Evolutionary conservation across 495 filamentous ascomycete genomes (phyloP).

Genomic region (Aspergillus carlsbadensis): DNA sequence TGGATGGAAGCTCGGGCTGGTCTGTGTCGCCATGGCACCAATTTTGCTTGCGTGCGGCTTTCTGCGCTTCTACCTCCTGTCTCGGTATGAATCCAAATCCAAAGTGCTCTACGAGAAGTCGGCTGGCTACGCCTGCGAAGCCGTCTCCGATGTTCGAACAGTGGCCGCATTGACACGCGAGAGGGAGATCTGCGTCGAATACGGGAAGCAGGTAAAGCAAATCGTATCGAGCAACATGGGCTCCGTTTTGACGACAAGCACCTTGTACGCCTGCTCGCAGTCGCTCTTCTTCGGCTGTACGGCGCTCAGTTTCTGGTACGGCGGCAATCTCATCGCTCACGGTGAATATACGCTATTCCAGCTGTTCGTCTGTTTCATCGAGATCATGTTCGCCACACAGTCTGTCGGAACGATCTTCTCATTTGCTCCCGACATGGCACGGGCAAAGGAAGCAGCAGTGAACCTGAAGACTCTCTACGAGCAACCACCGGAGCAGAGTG

Average conservation of each 20-base stretch:
- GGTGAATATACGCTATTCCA: conserved; percentile 69
- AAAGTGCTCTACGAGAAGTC: conserved; percentile 70
- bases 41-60: conserved; percentile 77
- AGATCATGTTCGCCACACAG: conserved; percentile 80
- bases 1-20: conserved; percentile 89
- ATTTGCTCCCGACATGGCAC: conserved; percentile 82
- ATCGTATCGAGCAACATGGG: conserved; percentile 62
- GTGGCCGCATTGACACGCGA: conserved; percentile 85
- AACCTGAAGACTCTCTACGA: conserved; percentile 71
- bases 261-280: conserved; percentile 77
- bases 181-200: conserved; percentile 67
- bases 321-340: conserved; percentile 70
- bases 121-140: conserved; percentile 85
- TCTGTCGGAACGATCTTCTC: conserved; percentile 83
- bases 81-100: conserved; percentile 65
- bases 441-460: conserved; percentile 74
- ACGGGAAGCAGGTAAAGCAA: conserved; percentile 60
- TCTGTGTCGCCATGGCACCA: conserved; percentile 75
- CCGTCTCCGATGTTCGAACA: conserved; percentile 85
- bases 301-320: conserved; percentile 91
- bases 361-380: conserved; percentile 81
- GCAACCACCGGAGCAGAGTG: conserved; percentile 69
- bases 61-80: conserved; percentile 81
- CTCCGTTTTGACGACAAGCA: conserved; percentile 65
- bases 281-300: conserved; percentile 74